These are phyloP conservation scores for Colletotrichum musae DNA, from an alignment of 2,329 filamentous ascomycete genomes.

Conservation along the genomic window DNA sequence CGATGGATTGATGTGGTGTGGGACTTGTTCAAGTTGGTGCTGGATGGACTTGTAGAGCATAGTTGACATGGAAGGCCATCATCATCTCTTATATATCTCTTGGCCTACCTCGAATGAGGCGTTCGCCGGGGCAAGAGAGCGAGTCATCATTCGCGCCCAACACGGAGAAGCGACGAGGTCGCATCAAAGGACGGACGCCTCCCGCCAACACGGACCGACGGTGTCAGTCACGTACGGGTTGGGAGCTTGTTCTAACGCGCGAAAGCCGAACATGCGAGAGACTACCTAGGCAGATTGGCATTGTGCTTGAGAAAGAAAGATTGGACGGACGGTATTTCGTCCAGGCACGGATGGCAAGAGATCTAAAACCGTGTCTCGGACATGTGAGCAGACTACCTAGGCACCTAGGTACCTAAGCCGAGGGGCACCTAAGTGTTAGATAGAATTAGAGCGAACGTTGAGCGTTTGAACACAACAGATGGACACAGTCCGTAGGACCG, in stretches of 20 bases:
- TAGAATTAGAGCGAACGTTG: no score
- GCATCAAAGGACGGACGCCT: background rate
- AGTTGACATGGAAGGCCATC: no score
- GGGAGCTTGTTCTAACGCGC: conserved; percentile 13
- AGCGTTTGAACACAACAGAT: no score
- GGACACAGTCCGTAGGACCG: no score
- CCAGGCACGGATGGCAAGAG: background rate
- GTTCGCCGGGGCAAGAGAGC: conserved; percentile 8
- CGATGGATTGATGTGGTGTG: background rate
- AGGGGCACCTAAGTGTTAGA: no score
- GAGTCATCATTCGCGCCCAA: background rate
- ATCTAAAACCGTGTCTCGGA: background rate
- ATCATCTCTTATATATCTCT: background rate
- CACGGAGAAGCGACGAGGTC: background rate
- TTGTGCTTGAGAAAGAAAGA: background rate
- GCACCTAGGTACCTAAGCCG: no score
- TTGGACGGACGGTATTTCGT: background rate
- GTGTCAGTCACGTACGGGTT: background rate
- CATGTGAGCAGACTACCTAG: no score
- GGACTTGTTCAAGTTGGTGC: no score
- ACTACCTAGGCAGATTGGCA: no score
- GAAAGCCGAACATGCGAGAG: conserved; percentile 23
- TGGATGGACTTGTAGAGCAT: no score
- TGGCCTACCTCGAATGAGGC: background rate
- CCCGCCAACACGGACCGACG: background rate